These are phyloP conservation scores for Diaporthe amygdali DNA, from an alignment of 2,329 filamentous ascomycete genomes.

Conservation along the genomic window DNA sequence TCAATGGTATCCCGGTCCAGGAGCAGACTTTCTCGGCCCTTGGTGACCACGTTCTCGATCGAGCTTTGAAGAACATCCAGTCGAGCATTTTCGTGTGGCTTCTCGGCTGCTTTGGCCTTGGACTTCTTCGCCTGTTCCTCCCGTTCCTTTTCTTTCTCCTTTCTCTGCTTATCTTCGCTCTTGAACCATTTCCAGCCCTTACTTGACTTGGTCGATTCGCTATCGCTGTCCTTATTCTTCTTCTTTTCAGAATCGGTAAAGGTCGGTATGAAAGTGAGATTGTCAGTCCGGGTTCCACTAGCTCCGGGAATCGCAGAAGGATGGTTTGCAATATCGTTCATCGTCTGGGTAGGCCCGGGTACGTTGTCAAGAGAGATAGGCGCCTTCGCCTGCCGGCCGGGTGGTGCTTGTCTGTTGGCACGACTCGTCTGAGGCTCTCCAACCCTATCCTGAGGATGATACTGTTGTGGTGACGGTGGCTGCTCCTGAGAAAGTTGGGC, in stretches of 20 bases:
- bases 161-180: slow-evolving; percentile 77
- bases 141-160: slow-evolving; percentile 67
- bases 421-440: slow-evolving; percentile 36
- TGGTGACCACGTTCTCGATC: slow-evolving; percentile 71
- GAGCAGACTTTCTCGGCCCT: slow-evolving; percentile 81
- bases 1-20: slow-evolving; percentile 79
- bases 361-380: slow-evolving; percentile 32
- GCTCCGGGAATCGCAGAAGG: slow-evolving; percentile 75
- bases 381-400: slow-evolving; percentile 27
- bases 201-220: slow-evolving; percentile 75
- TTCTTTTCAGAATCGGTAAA: slow-evolving; percentile 73
- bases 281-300: slow-evolving; percentile 72
- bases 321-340: slow-evolving; percentile 69
- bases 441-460: slow-evolving; percentile 26
- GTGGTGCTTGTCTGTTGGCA: slow-evolving; percentile 36
- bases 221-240: slow-evolving; percentile 72
- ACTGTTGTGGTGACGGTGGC: slow-evolving; percentile 24
- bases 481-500: slow-evolving; percentile 47
- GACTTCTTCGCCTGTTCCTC: slow-evolving; percentile 72
- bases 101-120: slow-evolving; percentile 66
- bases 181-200: slow-evolving; percentile 85
- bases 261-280: slow-evolving; percentile 80
- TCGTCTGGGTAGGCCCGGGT: slow-evolving; percentile 50
- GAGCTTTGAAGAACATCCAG: slow-evolving; percentile 88
- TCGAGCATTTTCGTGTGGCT: slow-evolving; percentile 77